Conservation (phyloP, 129 eudicot genomes). For the Ambrosia trifida region DNA sequence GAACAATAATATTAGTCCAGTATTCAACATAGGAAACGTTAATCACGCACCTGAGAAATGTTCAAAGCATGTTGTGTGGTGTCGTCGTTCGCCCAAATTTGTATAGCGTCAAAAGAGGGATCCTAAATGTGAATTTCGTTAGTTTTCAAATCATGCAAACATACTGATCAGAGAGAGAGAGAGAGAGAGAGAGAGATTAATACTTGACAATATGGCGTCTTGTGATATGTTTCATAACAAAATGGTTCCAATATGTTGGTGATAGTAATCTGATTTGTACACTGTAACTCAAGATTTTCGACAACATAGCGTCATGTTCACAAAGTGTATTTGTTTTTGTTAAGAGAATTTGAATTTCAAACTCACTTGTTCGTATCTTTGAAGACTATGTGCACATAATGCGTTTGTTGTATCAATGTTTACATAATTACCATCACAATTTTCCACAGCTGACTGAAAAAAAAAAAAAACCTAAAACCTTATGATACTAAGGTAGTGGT, state of each 20-base stretch:
- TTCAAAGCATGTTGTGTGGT: slow-evolving; percentile 35
- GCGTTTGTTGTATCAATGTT: slow-evolving; percentile 12
- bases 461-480: background rate
- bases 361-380: slow-evolving; percentile 29
- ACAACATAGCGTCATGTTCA: background rate
- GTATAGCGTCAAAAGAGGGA: slow-evolving; percentile 6
- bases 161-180: background rate
- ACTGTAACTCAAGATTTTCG: slow-evolving; percentile 13
- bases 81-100: slow-evolving; percentile 23
- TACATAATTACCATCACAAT: slow-evolving; percentile 35
- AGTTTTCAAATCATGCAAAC: background rate
- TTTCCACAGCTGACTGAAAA: slow-evolving; percentile 25
- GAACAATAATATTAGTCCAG: background rate
- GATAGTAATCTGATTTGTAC: background rate
- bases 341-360: background rate
- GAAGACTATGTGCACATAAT: slow-evolving; percentile 19
- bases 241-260: slow-evolving; percentile 25
- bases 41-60: slow-evolving; percentile 27
- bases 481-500: too few relatives aligned
- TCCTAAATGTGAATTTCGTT: background rate
- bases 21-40: background rate
- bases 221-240: background rate
- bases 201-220: slow-evolving; percentile 20
- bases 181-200: background rate
- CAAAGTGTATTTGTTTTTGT: background rate